Evolutionary conservation across 1,139 yeast species (phyloP), one percentile per base, ranked within the genome.

Genomic region (Hemisphaericaspora subhashii): DNA sequence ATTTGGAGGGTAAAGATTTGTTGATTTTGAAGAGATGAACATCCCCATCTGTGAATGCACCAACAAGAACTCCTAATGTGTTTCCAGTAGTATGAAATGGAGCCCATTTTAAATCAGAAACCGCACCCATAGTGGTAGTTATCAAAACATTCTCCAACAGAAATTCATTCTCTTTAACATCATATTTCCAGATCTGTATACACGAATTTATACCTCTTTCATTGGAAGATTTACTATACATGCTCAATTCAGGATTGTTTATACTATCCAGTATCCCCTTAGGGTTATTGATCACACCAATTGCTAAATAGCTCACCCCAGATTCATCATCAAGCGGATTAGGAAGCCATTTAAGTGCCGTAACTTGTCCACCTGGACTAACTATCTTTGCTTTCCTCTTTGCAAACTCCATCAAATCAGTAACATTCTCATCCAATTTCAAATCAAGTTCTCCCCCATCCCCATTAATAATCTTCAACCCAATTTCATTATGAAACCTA

Each of bases 1-100:
- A 57, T 21, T 54, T 47, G 14, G 32, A 24, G 2, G 57, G 47
- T 31, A 46, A 33, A 4, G 30, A 18, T 10, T 34, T 18, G 1
- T 40, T 33, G 1, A 81, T 58, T 39, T 73, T 73, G 35, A 86
- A 55, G 3, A 84, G 54, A 39, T 82, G 80, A 4, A 81, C 59
- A 3, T 66, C 58, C 0, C 95, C 95, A 55, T 83, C 87, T 31
- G 79, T 79, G 48, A 78, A 81, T 0, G 73, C 67, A 12, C 81
- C 82, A 1, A 76, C 75, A 13, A 84, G 50, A 0, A 77, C 57
- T 4, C 77, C 74, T 8, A 81, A 64, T 2, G 63, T 43, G 0
- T 52, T 50, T 8, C 52, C 55, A 5, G 53, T 52, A 6, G 61
- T 48, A 15, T 55, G 42, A 1, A 58, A 31, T 5, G 68, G 72